phyloP scores from a whole-genome alignment of 225 moss, liverwort and hornwort species.

The Pseudisothecium myosuroides region DNA sequence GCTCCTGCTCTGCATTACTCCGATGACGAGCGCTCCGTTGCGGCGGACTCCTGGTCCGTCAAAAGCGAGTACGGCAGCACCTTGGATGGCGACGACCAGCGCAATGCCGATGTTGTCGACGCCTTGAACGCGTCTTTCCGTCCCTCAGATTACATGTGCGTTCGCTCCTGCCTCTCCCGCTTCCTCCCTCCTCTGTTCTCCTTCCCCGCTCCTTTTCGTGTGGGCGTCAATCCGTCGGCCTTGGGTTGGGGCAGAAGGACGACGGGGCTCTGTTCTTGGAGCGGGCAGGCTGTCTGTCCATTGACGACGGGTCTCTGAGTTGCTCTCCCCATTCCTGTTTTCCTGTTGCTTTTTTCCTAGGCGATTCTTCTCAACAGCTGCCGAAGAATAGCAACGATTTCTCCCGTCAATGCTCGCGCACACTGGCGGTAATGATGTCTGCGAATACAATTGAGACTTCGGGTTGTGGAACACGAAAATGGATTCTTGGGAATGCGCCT shows the following conservation, averaged over 20 bases:
- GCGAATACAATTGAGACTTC: not conserved
- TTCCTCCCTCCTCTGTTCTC: not conserved
- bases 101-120: conserved; percentile 79
- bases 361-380: not conserved
- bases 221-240: not conserved
- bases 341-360: not conserved
- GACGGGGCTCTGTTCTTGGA: not conserved
- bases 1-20: conserved; percentile 58
- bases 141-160: conserved; percentile 59
- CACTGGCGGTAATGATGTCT: not conserved
- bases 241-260: not conserved
- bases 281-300: not conserved
- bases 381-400: not conserved
- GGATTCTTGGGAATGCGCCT: not conserved
- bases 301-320: not conserved
- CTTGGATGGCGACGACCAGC: conserved; percentile 78
- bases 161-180: not conserved
- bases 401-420: not conserved
- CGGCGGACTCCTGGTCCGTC: conserved; percentile 97
- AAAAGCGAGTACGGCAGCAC: conserved; percentile 96
- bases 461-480: not conserved
- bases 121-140: conserved; percentile 62
- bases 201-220: not conserved
- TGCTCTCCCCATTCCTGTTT: not conserved
- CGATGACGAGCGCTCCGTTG: conserved; percentile 93